These are phyloP conservation scores for Saccharomyces hybrid DNA, from an alignment of 1,139 yeast species.

Conservation along the genomic window DNA sequence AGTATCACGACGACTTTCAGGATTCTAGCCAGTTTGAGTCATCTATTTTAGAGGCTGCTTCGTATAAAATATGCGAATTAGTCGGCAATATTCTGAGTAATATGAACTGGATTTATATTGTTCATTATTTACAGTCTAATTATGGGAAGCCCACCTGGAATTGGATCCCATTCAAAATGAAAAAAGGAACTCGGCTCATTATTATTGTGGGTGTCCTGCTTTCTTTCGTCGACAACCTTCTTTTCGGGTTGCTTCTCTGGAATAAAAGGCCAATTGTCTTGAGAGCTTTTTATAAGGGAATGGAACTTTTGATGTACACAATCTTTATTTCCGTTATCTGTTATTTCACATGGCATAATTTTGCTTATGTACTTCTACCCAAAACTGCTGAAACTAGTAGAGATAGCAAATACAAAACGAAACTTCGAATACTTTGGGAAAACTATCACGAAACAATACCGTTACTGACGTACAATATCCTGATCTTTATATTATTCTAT, in stretches of 20 bases:
- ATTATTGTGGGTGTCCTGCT: neutral
- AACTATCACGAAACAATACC: slow-evolving; percentile 26
- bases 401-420: neutral
- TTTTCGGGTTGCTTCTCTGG: slow-evolving; percentile 14
- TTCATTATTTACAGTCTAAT: neutral
- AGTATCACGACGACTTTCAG: slow-evolving; percentile 11
- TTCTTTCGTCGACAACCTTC: slow-evolving; percentile 5
- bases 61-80: slow-evolving; percentile 3
- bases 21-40: slow-evolving; percentile 6
- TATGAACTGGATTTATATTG: neutral
- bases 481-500: slow-evolving; percentile 14
- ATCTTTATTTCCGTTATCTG: slow-evolving; percentile 13
- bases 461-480: slow-evolving; percentile 19
- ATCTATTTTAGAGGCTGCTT: slow-evolving; percentile 4
- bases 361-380: slow-evolving; percentile 21
- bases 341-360: slow-evolving; percentile 21
- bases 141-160: neutral
- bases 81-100: slow-evolving; percentile 1
- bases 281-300: slow-evolving; percentile 7
- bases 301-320: slow-evolving; percentile 16
- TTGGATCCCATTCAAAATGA: neutral
- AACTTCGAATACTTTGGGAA: slow-evolving; percentile 16
- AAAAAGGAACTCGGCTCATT: neutral
- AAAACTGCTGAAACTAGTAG: slow-evolving; percentile 6
- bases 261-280: slow-evolving; percentile 2